Percentiles rank a stretch among this genome's conserved stretches.
phyloP scores from a whole-genome alignment of 257 asterid species.

The Solanum sparsipilum region DNA sequence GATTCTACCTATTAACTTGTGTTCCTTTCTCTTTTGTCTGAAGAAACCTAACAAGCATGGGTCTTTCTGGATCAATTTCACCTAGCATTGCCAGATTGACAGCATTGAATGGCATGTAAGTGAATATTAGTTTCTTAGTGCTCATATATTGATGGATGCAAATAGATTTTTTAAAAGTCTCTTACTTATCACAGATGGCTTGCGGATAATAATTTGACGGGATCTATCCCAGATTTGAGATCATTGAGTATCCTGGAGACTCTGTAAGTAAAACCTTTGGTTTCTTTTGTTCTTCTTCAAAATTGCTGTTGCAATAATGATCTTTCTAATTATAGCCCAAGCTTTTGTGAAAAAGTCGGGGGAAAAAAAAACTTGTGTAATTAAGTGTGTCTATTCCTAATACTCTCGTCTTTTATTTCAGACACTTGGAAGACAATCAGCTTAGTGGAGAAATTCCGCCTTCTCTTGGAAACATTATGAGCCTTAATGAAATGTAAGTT shows the following conservation, averaged over 20 bases:
- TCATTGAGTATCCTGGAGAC: constrained; percentile 45
- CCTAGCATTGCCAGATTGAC: constrained; percentile 57
- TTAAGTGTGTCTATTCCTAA: not conserved
- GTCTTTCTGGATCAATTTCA: constrained; percentile 67
- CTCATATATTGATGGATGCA: not conserved
- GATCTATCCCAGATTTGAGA: constrained; percentile 69
- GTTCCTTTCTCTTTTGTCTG: not conserved
- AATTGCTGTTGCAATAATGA: not conserved
- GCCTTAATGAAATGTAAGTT: constrained; percentile 70
- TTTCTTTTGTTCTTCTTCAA: not conserved
- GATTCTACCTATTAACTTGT: not conserved
- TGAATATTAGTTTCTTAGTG: not conserved
- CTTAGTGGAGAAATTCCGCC: constrained; percentile 59
- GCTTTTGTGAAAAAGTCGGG: not conserved
- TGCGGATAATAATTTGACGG: constrained; percentile 65
- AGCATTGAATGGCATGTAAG: constrained; percentile 74
- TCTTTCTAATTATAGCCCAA: not conserved
- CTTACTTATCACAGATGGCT: constrained; percentile 44
- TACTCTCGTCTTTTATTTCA: constrained; percentile 15
- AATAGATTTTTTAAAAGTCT: constrained; percentile 5
- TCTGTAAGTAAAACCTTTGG: constrained; percentile 46
- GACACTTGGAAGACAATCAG: constrained; percentile 77
- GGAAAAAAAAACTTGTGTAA: not conserved
- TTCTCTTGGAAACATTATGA: constrained; percentile 40
- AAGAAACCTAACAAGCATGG: constrained; percentile 74